Base-by-base conservation (phyloP, 1,284 basidiomycete genomes). In the Tilletiopsis washingtonensis region DNA sequence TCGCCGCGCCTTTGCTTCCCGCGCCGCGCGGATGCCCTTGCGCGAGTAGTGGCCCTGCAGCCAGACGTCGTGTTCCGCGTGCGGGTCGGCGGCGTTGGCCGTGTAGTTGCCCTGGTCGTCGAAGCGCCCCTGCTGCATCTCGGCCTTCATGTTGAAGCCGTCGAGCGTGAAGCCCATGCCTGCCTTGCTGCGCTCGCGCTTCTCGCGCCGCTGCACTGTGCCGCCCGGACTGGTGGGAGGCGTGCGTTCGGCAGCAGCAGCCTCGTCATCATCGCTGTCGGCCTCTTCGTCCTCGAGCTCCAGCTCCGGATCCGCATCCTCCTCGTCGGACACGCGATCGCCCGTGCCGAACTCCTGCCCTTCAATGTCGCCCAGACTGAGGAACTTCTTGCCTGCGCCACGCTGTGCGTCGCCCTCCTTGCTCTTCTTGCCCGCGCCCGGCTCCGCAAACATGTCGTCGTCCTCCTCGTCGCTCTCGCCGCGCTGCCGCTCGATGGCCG, bases 61-160 rank as follows among this genome's bases (percentile, higher is more conserved):
- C 94, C 94, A 99, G 25, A 81, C 81, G 75, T 99, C 93, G 74
- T 97, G 91, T 47, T 86, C 81, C 15, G 85, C 89, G 69, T 91
- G 85, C 5, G 86, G 86, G 75, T 98, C 91, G 42, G 73, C 70
- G 60, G 84, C 85, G 43, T 89, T 84, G 50, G 82, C 82, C 48
- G 91, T 81, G 73, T 91, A 96, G 53, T 71, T 74, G 41, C 94
- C 94, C 65, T 97, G 93, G 51, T 86, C 87, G 9, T 90, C 85
- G 77, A 99, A 96, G 65, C 90, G 87, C 27, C 94, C 94, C 73
- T 94, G 88, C 66, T 88, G 84, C 85, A 99, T 91, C 79, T 99
- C 94, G 61, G 87, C 85, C 61, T 91, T 86, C 94, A 99, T 97
- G 75, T 99, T 96, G 81, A 99, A 99, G 26, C 86, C 86, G 6